Evolutionary conservation across 2,329 filamentous ascomycete species (phyloP), one percentile per base, ranked within the genome.

Genomic region (Xylaria digitata): DNA sequence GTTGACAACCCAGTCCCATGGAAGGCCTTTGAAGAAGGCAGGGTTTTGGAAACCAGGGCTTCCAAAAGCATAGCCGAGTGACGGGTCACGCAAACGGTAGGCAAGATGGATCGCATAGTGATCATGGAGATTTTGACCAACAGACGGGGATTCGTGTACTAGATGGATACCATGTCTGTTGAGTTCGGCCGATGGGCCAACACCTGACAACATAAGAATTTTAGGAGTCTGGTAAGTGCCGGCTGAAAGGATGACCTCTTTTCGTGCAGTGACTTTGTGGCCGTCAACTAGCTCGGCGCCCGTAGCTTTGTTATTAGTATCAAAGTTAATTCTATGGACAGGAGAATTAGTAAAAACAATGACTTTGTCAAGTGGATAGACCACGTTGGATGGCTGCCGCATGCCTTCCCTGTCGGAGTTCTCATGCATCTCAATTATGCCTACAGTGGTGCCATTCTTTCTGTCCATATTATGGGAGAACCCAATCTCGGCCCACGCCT

Each of bases 231-330:
- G 69, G 57, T 76, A 76, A 8, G 74, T 64, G 7, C 78, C 78
- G 0, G 77, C 72, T 9, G 73, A 76, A 21, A 79, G 11, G 42
- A 80, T 75, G 8, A 79, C 70, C 66, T 80, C 76, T 50, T 71
- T 74, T n/a, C 71, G 74, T 1, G 17, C 75, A 71, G 58, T 72
- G 37, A 59, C 61, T 26, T 67, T 76, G 70, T 57, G 77, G 65
- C 23, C 76, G 66, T 57, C 74, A 19, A 2, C 73, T 3, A 78
- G 75, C 57, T 81, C 77, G 2, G 86, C 80, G 1, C 84, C 85
- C 0, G 80, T 75, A 2, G 80, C 82, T 82, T 2, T 11, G 8
- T n/a, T 34, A 9, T 19, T 34, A 9, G 32, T 30, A 15, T 40
- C 37, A 13, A 62, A 62, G 6, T 19, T 40, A 9, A 55, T 26